Percentiles rank a stretch among this genome's conserved stretches.
phyloP scores from a whole-genome alignment of 1,284 basidiomycete genomes.

The Leccinum subspadiceum region DNA sequence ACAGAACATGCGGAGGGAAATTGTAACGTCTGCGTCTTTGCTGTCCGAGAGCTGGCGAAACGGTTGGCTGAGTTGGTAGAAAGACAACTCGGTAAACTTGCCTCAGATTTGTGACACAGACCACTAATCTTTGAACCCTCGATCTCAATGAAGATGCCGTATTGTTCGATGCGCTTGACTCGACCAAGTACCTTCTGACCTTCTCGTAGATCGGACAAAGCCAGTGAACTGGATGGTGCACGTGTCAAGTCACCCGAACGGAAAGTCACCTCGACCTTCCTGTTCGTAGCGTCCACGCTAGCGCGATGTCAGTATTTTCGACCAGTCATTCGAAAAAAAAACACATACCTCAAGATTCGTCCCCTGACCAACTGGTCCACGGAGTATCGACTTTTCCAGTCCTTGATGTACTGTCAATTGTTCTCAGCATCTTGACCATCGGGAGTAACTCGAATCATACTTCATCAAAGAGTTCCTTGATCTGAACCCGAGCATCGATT shows the following conservation, averaged over 20 bases:
- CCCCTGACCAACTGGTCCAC: conserved; percentile 86
- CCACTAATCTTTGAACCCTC: conserved; percentile 83
- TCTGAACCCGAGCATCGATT: conserved; percentile 90
- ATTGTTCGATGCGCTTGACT: conserved; percentile 80
- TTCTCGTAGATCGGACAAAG: conserved; percentile 60
- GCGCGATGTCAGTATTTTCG: conserved; percentile 14
- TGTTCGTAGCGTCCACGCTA: conserved; percentile 67
- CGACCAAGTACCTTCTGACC: conserved; percentile 77
- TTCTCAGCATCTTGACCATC: conserved; percentile 7
- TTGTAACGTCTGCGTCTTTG: conserved; percentile 70
- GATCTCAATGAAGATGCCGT: conserved; percentile 91
- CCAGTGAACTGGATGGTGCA: conserved; percentile 40
- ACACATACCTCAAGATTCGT: conserved; percentile 69
- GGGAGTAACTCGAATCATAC: conserved; percentile 43
- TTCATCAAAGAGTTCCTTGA: conserved; percentile 89
- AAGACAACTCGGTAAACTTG: conserved; percentile 31
- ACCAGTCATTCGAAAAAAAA: conserved; percentile 4
- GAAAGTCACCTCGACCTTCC: conserved; percentile 88
- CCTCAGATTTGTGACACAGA: conserved; percentile 92
- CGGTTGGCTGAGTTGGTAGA: not conserved
- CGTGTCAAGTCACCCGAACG: conserved; percentile 57
- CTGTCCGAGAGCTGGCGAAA: conserved; percentile 77
- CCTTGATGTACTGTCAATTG: conserved; percentile 77
- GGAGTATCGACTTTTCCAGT: conserved; percentile 87
- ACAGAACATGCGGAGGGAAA: conserved; percentile 81